Evolutionary conservation across 2,329 filamentous ascomycete genomes (phyloP).

Genomic region (Setomelanomma holmii): DNA sequence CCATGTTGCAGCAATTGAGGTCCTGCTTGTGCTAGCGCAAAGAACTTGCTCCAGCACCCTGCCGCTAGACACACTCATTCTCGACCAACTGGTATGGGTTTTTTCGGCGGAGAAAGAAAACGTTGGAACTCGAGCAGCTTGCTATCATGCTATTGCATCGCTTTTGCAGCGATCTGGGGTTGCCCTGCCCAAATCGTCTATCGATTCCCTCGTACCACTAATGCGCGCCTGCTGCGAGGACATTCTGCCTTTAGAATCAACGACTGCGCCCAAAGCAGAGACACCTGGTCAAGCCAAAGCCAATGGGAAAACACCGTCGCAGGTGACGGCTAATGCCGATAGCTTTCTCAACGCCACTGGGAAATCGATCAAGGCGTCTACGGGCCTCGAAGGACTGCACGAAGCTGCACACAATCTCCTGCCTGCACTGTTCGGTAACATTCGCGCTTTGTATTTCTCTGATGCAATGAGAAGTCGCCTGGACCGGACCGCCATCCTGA

Average conservation of each 20-base stretch:
- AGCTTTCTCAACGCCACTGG: conserved; percentile 66
- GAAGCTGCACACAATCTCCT: conserved; percentile 69
- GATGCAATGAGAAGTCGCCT: conserved; percentile 75
- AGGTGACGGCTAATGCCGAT: conserved; percentile 69
- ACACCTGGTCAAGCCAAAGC: conserved; percentile 49
- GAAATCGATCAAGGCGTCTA: conserved; percentile 32
- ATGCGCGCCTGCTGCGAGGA: conserved; percentile 77
- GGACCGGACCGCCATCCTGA: conserved; percentile 81
- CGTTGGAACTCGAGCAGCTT: conserved; percentile 63
- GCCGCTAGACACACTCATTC: conserved; percentile 67
- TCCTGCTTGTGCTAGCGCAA: conserved; percentile 65
- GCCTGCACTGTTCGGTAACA: conserved; percentile 64
- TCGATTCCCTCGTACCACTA: conserved; percentile 68
- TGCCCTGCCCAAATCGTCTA: conserved; percentile 69
- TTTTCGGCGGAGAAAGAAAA: conserved; percentile 64
- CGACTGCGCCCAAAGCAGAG: conserved; percentile 48
- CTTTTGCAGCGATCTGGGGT: conserved; percentile 70
- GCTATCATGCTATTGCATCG: conserved; percentile 66
- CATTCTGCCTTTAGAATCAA: conserved; percentile 61
- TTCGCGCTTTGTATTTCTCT: conserved; percentile 73
- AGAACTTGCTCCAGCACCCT: conserved; percentile 66
- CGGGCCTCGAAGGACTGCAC: conserved; percentile 57
- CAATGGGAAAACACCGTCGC: conserved; percentile 43
- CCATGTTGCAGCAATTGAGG: conserved; percentile 72
- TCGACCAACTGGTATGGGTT: conserved; percentile 76